phyloP scores from a whole-genome alignment of 345 rosid species.

The Barbarea vulgaris region DNA sequence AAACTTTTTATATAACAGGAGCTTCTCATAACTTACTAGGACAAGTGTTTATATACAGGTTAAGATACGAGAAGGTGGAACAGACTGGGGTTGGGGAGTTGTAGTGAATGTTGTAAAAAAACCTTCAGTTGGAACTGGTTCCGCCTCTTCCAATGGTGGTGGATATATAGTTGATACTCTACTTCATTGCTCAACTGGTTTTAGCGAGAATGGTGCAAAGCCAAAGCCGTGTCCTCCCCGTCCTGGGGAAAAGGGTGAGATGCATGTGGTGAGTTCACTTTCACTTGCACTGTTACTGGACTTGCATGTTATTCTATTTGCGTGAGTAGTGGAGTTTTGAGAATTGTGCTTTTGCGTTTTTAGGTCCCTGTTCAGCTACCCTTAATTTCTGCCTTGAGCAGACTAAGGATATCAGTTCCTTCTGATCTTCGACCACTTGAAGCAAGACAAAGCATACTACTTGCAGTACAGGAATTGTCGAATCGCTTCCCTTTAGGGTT shows the following conservation, averaged over 20 bases:
- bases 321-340: constrained; percentile 15
- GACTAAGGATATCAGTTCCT: constrained; percentile 76
- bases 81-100: constrained; percentile 99
- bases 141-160: constrained; percentile 62
- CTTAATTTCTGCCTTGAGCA: constrained; percentile 77
- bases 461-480: constrained; percentile 83
- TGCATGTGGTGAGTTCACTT: constrained; percentile 89
- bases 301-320: constrained; percentile 8
- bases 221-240: constrained; percentile 93
- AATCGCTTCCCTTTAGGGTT: constrained; percentile 86
- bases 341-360: constrained; percentile 30
- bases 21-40: constrained; percentile 26
- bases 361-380: constrained; percentile 98
- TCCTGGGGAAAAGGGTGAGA: constrained; percentile 96
- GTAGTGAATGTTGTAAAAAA: constrained; percentile 91
- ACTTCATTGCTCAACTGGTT: constrained; percentile 87
- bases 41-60: constrained; percentile 55
- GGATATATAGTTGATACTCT: constrained; percentile 90
- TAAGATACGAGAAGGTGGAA: constrained; percentile 92
- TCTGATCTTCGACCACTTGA: constrained; percentile 91
- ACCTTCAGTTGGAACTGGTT: constrained; percentile 53
- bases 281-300: neutral
- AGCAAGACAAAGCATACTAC: constrained; percentile 92
- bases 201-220: constrained; percentile 78
- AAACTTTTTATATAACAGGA: neutral